Evolutionary conservation across 768 basidiomycete genomes (phyloP).

Genomic region (Naganishia kalamii): DNA sequence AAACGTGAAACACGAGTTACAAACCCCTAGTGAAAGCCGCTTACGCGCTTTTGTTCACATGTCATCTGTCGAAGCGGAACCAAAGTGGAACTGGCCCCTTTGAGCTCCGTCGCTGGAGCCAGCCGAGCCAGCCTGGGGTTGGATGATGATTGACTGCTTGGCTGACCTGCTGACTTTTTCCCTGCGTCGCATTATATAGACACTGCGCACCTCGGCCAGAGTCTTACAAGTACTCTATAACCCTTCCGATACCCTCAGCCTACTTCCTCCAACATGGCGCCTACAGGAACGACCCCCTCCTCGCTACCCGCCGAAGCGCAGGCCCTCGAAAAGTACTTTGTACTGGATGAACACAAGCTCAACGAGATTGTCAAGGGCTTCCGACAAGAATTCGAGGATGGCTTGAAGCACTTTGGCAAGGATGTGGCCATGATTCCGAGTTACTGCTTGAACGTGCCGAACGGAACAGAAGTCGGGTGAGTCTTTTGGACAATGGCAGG

Average conservation of each 20-base stretch:
- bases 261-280: constrained; percentile 12
- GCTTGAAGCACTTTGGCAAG: constrained; percentile 65
- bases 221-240: no score
- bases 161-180: background rate
- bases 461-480: constrained; percentile 89
- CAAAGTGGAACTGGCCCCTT: background rate
- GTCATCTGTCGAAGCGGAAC: background rate
- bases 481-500: constrained; percentile 29
- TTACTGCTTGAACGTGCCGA: constrained; percentile 89
- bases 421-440: constrained; percentile 97
- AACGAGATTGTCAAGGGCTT: constrained; percentile 69
- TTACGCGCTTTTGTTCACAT: background rate
- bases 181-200: background rate
- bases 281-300: constrained; percentile 12
- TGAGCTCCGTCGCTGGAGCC: background rate
- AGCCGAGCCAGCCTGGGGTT: background rate
- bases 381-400: constrained; percentile 68
- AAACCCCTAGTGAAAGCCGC: background rate
- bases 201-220: background rate
- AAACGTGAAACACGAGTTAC: no score
- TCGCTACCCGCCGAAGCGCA: constrained; percentile 51
- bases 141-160: background rate
- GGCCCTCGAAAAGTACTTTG: constrained; percentile 67
- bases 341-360: constrained; percentile 59
- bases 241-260: background rate